Conservation (phyloP, 441 rosid genomes). For the Croton laevigatus region DNA sequence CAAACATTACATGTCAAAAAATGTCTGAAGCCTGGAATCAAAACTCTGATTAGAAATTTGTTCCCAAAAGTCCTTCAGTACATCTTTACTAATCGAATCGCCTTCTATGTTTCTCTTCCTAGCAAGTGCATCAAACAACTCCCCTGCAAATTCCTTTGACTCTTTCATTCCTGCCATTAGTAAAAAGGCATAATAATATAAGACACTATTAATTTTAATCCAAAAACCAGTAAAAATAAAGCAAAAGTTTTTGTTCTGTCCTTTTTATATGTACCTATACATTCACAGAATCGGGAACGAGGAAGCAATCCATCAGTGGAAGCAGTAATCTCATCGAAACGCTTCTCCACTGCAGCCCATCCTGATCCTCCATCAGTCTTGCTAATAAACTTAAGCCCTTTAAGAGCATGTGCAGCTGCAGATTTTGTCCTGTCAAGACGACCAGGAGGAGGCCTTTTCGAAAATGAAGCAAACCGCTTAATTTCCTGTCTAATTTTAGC, state of each 20-base stretch:
- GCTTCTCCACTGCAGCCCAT: slow-evolving; percentile 74
- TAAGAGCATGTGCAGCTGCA: slow-evolving; percentile 72
- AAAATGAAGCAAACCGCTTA: slow-evolving; percentile 50
- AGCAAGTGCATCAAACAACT: slow-evolving; percentile 75
- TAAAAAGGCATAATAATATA: background rate
- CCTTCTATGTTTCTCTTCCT: slow-evolving; percentile 57
- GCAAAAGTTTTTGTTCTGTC: background rate
- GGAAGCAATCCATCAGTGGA: slow-evolving; percentile 54
- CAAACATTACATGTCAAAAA: slow-evolving; percentile 77
- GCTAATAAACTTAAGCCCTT: slow-evolving; percentile 84
- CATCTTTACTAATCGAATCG: slow-evolving; percentile 62
- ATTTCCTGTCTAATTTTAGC: slow-evolving; percentile 63
- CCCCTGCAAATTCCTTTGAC: slow-evolving; percentile 85
- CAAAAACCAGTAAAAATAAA: background rate
- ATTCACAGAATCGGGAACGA: slow-evolving; percentile 68
- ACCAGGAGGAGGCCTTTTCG: slow-evolving; percentile 42
- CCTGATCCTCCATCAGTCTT: slow-evolving; percentile 54
- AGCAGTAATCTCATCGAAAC: slow-evolving; percentile 66
- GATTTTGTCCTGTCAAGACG: slow-evolving; percentile 71
- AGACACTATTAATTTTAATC: background rate
- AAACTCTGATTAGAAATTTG: slow-evolving; percentile 83
- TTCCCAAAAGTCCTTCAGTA: slow-evolving; percentile 76
- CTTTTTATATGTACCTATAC: slow-evolving; percentile 52
- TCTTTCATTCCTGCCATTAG: slow-evolving; percentile 71
- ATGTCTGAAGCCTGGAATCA: slow-evolving; percentile 88